Evolutionary conservation across 2,329 filamentous ascomycete species (phyloP).

Genomic region (Sclerotinia spermophila): DNA sequence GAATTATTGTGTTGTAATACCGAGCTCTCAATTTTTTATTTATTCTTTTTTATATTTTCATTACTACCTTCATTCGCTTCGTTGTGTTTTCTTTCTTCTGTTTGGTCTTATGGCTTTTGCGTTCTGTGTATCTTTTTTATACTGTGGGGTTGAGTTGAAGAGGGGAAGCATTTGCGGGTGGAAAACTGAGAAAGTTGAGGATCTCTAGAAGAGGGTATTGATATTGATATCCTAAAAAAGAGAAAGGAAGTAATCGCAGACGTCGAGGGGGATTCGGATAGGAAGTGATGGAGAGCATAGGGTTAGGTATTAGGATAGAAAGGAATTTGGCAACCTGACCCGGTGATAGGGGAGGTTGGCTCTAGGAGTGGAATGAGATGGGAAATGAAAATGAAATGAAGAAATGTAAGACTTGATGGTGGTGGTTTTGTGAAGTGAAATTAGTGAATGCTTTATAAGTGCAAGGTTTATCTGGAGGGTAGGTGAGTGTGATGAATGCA

Average conservation of each 20-base stretch:
- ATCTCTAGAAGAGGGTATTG: neutral
- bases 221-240: neutral
- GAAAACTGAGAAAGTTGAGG: neutral
- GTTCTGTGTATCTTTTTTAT: neutral
- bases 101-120: neutral
- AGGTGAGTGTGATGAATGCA: neutral
- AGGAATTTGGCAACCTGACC: neutral
- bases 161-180: neutral
- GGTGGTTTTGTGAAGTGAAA: neutral
- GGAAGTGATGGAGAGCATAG: neutral
- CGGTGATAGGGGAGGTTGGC: neutral
- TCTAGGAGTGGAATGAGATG: neutral
- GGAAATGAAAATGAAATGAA: neutral
- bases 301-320: neutral
- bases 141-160: neutral
- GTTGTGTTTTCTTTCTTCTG: slow-evolving; percentile 10
- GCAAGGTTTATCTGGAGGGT: neutral
- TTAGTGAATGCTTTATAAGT: neutral
- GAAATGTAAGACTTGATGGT: neutral
- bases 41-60: neutral
- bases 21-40: slow-evolving; percentile 4
- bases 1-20: slow-evolving; percentile 18
- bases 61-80: slow-evolving; percentile 15
- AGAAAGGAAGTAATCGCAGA: slow-evolving; percentile 4
- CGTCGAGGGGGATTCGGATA: neutral